These are phyloP conservation scores for Infundibulicybe gibba DNA, from an alignment of 768 basidiomycete species.

Conservation along the genomic window DNA sequence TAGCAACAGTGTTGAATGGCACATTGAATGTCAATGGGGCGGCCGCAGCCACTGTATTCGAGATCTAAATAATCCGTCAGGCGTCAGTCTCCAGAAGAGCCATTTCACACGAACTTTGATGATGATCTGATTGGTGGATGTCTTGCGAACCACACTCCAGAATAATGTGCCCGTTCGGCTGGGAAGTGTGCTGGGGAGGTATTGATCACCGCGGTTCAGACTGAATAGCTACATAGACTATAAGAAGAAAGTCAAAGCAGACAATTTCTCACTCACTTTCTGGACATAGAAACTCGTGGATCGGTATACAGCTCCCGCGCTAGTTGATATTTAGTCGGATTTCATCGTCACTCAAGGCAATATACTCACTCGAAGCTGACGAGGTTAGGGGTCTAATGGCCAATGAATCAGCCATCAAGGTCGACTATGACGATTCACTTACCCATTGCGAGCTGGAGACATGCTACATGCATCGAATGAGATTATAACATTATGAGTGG, in stretches of 20 bases:
- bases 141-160: slow-evolving; percentile 57
- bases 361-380: slow-evolving; percentile 51
- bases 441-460: slow-evolving; percentile 49
- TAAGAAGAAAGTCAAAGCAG: neutral
- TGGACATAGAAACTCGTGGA: slow-evolving; percentile 60
- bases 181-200: slow-evolving; percentile 61
- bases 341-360: neutral
- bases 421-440: slow-evolving; percentile 7
- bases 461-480: slow-evolving; percentile 26
- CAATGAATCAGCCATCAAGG: neutral
- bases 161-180: slow-evolving; percentile 41
- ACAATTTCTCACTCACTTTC: slow-evolving; percentile 35
- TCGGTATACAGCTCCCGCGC: slow-evolving; percentile 42
- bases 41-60: slow-evolving; percentile 42
- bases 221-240: slow-evolving; percentile 57
- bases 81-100: neutral
- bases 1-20: slow-evolving; percentile 46
- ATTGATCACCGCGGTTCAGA: slow-evolving; percentile 56
- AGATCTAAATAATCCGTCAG: slow-evolving; percentile 31
- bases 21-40: slow-evolving; percentile 47
- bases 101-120: slow-evolving; percentile 46
- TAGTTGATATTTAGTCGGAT: slow-evolving; percentile 10
- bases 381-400: slow-evolving; percentile 44
- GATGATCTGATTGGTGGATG: slow-evolving; percentile 36
- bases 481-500: neutral